phyloP scores from a whole-genome alignment of 2,329 filamentous ascomycete species.

The Fusarium redolens region DNA sequence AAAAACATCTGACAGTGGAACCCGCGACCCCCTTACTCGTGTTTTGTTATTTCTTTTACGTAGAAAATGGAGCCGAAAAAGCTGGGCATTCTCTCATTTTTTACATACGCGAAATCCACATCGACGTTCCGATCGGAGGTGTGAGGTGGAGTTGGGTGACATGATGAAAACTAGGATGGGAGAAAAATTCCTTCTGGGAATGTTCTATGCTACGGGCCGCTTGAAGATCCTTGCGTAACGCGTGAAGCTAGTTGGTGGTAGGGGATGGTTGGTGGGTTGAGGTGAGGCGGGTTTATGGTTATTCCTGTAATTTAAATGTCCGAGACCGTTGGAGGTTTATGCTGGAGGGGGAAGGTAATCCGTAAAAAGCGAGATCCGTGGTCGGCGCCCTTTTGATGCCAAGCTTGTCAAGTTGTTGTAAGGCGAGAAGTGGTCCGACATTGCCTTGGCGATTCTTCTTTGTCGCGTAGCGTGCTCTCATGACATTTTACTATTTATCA shows the following conservation, averaged over 20 bases:
- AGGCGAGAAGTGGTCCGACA: not conserved
- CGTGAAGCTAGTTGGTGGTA: not conserved
- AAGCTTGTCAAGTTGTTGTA: not conserved
- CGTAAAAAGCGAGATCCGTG: not conserved
- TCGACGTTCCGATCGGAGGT: slow-evolving; percentile 16
- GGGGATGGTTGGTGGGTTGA: not conserved
- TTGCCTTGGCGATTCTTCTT: not conserved
- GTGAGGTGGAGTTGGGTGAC: slow-evolving; percentile 26
- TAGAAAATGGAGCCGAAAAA: slow-evolving; percentile 36
- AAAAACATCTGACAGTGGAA: slow-evolving; percentile 7
- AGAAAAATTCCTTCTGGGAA: slow-evolving; percentile 6
- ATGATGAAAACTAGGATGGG: slow-evolving; percentile 24
- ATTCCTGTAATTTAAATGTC: not conserved
- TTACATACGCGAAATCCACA: slow-evolving; percentile 24
- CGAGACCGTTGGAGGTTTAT: not conserved
- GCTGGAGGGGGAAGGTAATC: not conserved
- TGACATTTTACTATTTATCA: not conserved
- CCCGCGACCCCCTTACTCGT: slow-evolving; percentile 5
- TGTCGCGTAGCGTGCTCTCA: no score
- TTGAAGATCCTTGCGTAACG: slow-evolving; percentile 5
- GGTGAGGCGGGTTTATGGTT: not conserved
- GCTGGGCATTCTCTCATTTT: slow-evolving; percentile 22
- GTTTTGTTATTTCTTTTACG: slow-evolving; percentile 40
- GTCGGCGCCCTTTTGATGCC: not conserved
- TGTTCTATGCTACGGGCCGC: slow-evolving; percentile 12